A percentile compares a stretch with the other conserved stretches of the same genome.
Evolutionary conservation across 768 basidiomycete species (phyloP).

Genomic region (Pleurotus platypus): DNA sequence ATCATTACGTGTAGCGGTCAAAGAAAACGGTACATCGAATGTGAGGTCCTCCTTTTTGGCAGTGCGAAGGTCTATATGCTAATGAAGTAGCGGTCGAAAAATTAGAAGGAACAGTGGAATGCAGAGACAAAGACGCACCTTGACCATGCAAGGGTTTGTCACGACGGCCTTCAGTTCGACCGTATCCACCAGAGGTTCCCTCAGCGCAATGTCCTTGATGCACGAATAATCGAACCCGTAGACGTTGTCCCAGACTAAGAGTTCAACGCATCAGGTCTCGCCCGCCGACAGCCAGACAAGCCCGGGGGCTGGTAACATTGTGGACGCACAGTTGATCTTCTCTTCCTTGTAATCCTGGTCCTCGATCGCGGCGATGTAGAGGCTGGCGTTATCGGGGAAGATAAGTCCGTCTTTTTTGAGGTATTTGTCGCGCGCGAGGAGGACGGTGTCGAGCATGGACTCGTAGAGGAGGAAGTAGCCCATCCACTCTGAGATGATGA

Average conservation of each 20-base stretch:
- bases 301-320: neutral
- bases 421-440: slow-evolving; percentile 95
- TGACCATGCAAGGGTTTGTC: slow-evolving; percentile 87
- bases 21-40: slow-evolving; percentile 76
- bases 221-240: slow-evolving; percentile 99
- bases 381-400: slow-evolving; percentile 91
- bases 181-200: slow-evolving; percentile 97
- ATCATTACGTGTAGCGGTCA: slow-evolving; percentile 85
- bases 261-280: slow-evolving; percentile 2
- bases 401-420: slow-evolving; percentile 87
- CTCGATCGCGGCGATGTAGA: slow-evolving; percentile 96
- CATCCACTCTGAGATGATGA: slow-evolving; percentile 99
- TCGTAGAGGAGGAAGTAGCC: slow-evolving; percentile 99
- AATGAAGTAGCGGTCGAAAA: slow-evolving; percentile 6
- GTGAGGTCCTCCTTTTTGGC: slow-evolving; percentile 94
- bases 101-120: neutral
- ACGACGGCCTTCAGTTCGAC: slow-evolving; percentile 96
- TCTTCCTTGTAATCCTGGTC: slow-evolving; percentile 99
- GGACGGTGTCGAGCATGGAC: slow-evolving; percentile 98
- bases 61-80: slow-evolving; percentile 89
- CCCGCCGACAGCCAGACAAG: neutral
- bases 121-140: slow-evolving; percentile 41
- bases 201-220: slow-evolving; percentile 96
- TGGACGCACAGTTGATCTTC: slow-evolving; percentile 92
- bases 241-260: slow-evolving; percentile 98